These are phyloP conservation scores for Iris pallida DNA, from an alignment of 116 monocot genomes.

Conservation along the genomic window DNA sequence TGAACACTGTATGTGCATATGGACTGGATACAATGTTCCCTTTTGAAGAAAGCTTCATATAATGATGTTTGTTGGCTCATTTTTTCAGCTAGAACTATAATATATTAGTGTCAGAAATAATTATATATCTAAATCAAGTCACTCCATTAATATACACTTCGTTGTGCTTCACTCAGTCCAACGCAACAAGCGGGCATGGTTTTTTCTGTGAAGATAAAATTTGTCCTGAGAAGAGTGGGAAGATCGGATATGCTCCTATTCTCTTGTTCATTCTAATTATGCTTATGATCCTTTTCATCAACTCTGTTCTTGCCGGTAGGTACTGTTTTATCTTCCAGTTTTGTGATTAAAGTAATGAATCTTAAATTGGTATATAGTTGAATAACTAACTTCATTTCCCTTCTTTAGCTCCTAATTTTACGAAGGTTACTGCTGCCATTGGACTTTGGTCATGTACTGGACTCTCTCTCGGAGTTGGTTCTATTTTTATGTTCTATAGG, in stretches of 20 bases:
- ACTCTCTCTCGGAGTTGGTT: conserved; percentile 62
- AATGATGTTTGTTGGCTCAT: too few relatives aligned
- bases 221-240: conserved; percentile 36
- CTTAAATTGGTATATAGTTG: background rate
- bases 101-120: too few relatives aligned
- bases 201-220: conserved; percentile 40
- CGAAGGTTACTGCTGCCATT: conserved; percentile 68
- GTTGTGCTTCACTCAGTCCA: conserved; percentile 43
- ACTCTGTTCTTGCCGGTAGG: conserved; percentile 68
- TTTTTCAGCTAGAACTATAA: too few relatives aligned
- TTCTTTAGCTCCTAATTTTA: conserved; percentile 63
- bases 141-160: conserved; percentile 6
- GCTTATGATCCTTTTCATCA: conserved; percentile 69
- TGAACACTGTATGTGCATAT: too few relatives aligned
- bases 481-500: conserved; percentile 72
- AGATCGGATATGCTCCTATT: conserved; percentile 72
- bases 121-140: too few relatives aligned
- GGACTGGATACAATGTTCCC: too few relatives aligned
- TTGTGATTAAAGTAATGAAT: conserved; percentile 4
- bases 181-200: conserved; percentile 53
- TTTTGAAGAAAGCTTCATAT: too few relatives aligned
- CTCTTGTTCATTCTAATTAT: conserved; percentile 39
- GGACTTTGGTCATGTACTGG: conserved; percentile 79
- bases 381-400: background rate
- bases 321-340: conserved; percentile 3